A percentile compares a stretch with the other conserved stretches of the same genome.
Evolutionary conservation across 1,284 basidiomycete species (phyloP).

Genomic region (Erythrobasidium hasegawianum): DNA sequence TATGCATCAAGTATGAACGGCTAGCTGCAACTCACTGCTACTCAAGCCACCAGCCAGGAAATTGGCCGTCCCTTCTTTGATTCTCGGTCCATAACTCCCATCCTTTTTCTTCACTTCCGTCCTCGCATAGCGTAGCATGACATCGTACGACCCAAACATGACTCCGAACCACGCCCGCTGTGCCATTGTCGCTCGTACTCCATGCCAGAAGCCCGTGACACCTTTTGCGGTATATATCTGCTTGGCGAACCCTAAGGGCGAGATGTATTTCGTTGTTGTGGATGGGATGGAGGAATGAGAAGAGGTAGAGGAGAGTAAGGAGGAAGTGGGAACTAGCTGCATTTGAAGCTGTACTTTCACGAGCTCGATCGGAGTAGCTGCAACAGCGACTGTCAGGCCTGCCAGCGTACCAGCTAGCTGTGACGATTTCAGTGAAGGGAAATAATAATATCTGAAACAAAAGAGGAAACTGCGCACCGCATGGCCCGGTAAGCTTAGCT

Average conservation of each 20-base stretch:
- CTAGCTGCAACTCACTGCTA: constrained; percentile 69
- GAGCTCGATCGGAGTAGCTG: constrained; percentile 69
- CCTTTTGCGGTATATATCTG: constrained; percentile 46
- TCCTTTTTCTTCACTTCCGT: constrained; percentile 31
- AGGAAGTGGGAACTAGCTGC: constrained; percentile 59
- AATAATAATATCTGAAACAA: too few species aligned
- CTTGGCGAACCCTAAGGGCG: constrained; percentile 48
- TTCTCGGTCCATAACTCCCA: constrained; percentile 54
- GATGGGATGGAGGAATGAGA: background rate
- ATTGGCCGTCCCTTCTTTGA: constrained; percentile 58
- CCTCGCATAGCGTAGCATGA: constrained; percentile 38
- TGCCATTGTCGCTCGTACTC: constrained; percentile 48
- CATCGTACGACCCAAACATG: constrained; percentile 43
- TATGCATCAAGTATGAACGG: too few species aligned
- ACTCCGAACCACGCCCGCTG: constrained; percentile 49
- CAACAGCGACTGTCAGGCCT: constrained; percentile 65
- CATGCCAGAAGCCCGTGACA: constrained; percentile 47
- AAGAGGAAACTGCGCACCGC: constrained; percentile 35
- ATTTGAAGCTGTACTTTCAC: constrained; percentile 71
- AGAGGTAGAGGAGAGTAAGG: constrained; percentile 36
- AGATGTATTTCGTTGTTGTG: constrained; percentile 38
- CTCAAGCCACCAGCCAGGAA: constrained; percentile 66
- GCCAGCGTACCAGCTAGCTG: constrained; percentile 65
- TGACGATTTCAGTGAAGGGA: background rate
- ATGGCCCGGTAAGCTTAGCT: constrained; percentile 39